These are phyloP conservation scores for Wickerhamomyces hampshirensis DNA, from an alignment of 805 yeast genomes.

Conservation along the genomic window DNA sequence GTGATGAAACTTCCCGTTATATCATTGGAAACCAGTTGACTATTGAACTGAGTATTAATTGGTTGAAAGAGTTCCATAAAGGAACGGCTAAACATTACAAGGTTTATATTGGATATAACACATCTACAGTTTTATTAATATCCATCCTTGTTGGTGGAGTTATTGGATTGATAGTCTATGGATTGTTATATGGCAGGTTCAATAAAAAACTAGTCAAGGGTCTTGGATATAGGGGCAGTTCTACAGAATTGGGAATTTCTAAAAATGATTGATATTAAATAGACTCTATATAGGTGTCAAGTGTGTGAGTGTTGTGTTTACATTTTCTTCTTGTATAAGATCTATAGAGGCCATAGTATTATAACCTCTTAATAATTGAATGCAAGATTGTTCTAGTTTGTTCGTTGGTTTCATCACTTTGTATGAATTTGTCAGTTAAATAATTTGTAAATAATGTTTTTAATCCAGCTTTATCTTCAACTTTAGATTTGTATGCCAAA, in stretches of 20 bases:
- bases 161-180: constrained; percentile 8
- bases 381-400: constrained; percentile 18
- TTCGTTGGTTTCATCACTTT: constrained; percentile 12
- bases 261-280: constrained; percentile 16
- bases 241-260: constrained; percentile 17
- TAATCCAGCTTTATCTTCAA: constrained; percentile 30
- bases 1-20: constrained; percentile 49
- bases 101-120: constrained; percentile 7
- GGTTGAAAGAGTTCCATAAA: constrained; percentile 35
- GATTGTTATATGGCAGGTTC: constrained; percentile 14
- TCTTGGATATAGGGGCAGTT: constrained; percentile 16
- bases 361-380: constrained; percentile 22
- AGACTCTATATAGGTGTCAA: background rate
- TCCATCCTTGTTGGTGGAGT: constrained; percentile 7
- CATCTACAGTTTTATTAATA: background rate
- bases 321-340: background rate
- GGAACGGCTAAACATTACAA: constrained; percentile 5
- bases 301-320: background rate
- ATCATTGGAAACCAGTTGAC: constrained; percentile 64
- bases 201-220: constrained; percentile 16
- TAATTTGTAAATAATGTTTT: constrained; percentile 21
- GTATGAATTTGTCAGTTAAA: constrained; percentile 31
- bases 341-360: too few relatives aligned
- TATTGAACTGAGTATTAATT: constrained; percentile 51
- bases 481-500: constrained; percentile 50